phyloP scores from a whole-genome alignment of 2,329 filamentous ascomycete species.

The Dendryphion nanum region DNA sequence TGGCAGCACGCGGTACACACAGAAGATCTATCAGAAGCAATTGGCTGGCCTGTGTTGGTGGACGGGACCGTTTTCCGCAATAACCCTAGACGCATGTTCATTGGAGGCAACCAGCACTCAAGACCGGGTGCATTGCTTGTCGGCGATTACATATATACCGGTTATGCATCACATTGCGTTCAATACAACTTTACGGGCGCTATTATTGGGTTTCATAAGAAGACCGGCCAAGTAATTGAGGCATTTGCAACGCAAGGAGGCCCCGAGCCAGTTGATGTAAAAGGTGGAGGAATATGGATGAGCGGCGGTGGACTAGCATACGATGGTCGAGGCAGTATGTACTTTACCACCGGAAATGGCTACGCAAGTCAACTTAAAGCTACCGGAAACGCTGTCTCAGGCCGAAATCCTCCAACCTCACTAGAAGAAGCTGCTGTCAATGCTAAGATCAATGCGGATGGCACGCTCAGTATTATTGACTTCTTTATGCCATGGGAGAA shows the following conservation, averaged over 20 bases:
- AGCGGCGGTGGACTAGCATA: slow-evolving; percentile 49
- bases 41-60: slow-evolving; percentile 44
- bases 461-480: slow-evolving; percentile 45
- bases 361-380: slow-evolving; percentile 46
- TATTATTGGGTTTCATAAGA: slow-evolving; percentile 50
- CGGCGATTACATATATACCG: slow-evolving; percentile 50
- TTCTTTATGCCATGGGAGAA: slow-evolving; percentile 55
- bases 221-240: slow-evolving; percentile 45
- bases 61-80: slow-evolving; percentile 48
- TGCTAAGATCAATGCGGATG: slow-evolving; percentile 47
- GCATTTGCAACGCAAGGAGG: slow-evolving; percentile 46
- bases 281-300: slow-evolving; percentile 52
- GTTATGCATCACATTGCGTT: slow-evolving; percentile 53
- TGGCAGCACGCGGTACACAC: slow-evolving; percentile 48
- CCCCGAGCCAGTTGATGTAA: slow-evolving; percentile 40
- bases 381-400: slow-evolving; percentile 43
- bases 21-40: slow-evolving; percentile 43
- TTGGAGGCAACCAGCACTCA: slow-evolving; percentile 50
- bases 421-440: slow-evolving; percentile 53
- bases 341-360: slow-evolving; percentile 50
- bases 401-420: slow-evolving; percentile 45
- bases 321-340: slow-evolving; percentile 49
- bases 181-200: slow-evolving; percentile 53
- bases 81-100: slow-evolving; percentile 47
- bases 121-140: slow-evolving; percentile 48